A percentile compares a stretch with the other conserved stretches of the same genome.
Evolutionary conservation across 352 stramenopile species (phyloP).

Genomic region (Pythium apleroticum): DNA sequence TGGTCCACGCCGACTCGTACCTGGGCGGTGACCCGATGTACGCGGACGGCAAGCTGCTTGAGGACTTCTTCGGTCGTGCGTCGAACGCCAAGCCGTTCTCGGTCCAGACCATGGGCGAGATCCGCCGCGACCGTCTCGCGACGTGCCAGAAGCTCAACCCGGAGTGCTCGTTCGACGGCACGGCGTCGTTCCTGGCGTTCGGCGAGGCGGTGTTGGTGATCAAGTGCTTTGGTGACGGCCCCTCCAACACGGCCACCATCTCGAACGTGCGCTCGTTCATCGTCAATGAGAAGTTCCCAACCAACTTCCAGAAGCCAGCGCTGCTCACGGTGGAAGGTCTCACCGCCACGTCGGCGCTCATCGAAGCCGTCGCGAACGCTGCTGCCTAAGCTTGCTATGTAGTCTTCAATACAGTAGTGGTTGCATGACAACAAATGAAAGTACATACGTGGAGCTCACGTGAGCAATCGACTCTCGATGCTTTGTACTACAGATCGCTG

Average conservation of each 20-base stretch:
- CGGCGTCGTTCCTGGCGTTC: constrained; percentile 27
- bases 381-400: constrained; percentile 2
- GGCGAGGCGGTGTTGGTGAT: constrained; percentile 35
- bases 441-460: neutral
- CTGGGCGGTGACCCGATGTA: constrained; percentile 35
- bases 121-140: constrained; percentile 20
- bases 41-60: constrained; percentile 27
- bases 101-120: constrained; percentile 13
- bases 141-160: constrained; percentile 8
- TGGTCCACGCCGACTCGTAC: constrained; percentile 36
- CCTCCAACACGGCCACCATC: constrained; percentile 18
- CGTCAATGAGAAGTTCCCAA: constrained; percentile 30
- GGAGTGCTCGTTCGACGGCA: constrained; percentile 13
- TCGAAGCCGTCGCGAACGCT: constrained; percentile 19
- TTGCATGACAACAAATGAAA: neutral
- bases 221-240: constrained; percentile 21
- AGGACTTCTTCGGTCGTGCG: constrained; percentile 31
- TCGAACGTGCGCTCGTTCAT: constrained; percentile 29
- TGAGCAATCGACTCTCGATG: neutral
- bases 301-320: constrained; percentile 25
- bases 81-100: constrained; percentile 8
- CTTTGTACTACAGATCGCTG: neutral
- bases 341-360: constrained; percentile 16
- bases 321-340: constrained; percentile 5
- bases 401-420: neutral